Conservation (phyloP, 2,329 filamentous ascomycete species). For the Lachnellula cervina region DNA sequence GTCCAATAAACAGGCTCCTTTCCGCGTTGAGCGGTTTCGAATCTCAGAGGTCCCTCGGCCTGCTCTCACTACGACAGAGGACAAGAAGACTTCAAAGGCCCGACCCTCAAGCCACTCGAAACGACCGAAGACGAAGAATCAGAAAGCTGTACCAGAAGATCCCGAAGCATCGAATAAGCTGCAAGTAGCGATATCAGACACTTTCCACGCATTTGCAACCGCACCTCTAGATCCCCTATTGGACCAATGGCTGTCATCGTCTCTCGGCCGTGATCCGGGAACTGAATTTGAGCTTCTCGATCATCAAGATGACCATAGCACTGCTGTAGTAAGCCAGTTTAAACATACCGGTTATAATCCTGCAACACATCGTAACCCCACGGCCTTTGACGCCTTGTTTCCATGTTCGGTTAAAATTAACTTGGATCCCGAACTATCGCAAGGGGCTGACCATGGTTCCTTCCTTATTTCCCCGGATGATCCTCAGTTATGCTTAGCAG, state of each 20-base stretch:
- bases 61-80: neutral
- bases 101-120: neutral
- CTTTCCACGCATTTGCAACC: neutral
- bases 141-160: neutral
- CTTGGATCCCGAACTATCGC: neutral
- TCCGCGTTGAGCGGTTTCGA: slow-evolving; percentile 17
- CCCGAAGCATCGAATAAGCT: neutral
- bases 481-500: too few species aligned
- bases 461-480: too few species aligned
- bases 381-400: neutral
- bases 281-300: neutral
- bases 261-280: neutral
- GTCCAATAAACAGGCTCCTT: slow-evolving; percentile 1
- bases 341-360: neutral
- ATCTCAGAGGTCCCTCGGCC: slow-evolving; percentile 3
- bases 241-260: neutral
- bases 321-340: neutral
- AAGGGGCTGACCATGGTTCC: neutral
- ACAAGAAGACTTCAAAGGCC: neutral
- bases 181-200: neutral
- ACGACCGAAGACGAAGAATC: neutral
- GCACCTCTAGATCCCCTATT: neutral
- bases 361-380: neutral
- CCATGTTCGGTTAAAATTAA: neutral
- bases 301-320: neutral